Evolutionary conservation across 768 basidiomycete genomes (phyloP).

Genomic region (Antrodiella citrinella): DNA sequence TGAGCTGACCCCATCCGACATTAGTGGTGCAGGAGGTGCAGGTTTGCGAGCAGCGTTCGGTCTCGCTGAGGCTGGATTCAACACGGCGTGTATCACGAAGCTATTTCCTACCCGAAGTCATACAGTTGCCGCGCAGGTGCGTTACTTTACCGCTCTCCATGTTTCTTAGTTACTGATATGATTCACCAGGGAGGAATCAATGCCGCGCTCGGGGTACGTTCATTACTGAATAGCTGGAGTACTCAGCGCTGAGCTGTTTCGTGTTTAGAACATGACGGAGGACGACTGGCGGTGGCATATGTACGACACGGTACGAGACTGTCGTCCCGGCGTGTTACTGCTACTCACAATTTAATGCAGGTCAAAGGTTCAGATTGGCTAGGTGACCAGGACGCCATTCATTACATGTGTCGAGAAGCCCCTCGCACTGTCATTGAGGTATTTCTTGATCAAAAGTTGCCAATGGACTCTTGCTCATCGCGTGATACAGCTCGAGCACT

Average conservation of each 20-base stretch:
- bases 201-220: constrained; percentile 83
- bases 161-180: constrained; percentile 12
- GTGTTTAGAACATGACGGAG: constrained; percentile 91
- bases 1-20: neutral
- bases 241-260: neutral
- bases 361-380: constrained; percentile 99
- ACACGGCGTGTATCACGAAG: constrained; percentile 99
- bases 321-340: too few species aligned
- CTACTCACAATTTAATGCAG: constrained; percentile 27
- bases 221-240: neutral
- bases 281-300: constrained; percentile 99
- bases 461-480: too few species aligned
- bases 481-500: constrained; percentile 95
- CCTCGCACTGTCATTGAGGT: constrained; percentile 92
- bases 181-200: constrained; percentile 84
- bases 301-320: constrained; percentile 77
- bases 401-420: constrained; percentile 99
- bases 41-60: constrained; percentile 98
- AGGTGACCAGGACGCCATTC: constrained; percentile 98
- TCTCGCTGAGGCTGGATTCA: constrained; percentile 95
- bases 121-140: constrained; percentile 93
- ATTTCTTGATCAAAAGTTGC: too few species aligned
- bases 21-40: constrained; percentile 93
- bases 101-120: constrained; percentile 98
- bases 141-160: constrained; percentile 9